Percentiles rank a stretch among this genome's conserved stretches.
These are phyloP conservation scores for Dillenia turbinata DNA, from an alignment of 164 flowering plant species.

Conservation along the genomic window DNA sequence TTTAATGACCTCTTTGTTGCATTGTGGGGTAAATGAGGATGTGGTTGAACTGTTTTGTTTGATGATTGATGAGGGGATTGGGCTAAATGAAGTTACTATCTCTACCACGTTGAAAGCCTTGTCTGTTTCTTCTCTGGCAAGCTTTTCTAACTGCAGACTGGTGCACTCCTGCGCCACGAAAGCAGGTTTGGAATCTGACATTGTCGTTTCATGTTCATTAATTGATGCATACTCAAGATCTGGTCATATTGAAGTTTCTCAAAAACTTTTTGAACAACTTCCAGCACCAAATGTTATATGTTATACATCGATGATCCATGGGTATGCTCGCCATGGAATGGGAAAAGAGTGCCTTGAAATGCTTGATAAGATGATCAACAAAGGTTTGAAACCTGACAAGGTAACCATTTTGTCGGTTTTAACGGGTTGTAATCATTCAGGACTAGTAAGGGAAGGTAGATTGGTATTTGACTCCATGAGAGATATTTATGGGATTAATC, in stretches of 20 bases:
- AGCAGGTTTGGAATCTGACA: constrained; percentile 45
- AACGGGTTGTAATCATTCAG: constrained; percentile 67
- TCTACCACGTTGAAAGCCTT: constrained; percentile 61
- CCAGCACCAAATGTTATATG: constrained; percentile 45
- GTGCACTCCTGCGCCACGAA: constrained; percentile 52
- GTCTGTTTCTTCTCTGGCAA: constrained; percentile 25
- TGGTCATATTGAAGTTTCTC: constrained; percentile 42
- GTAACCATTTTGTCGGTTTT: constrained; percentile 59
- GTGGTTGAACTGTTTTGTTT: constrained; percentile 56
- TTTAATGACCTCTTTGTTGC: constrained; percentile 54
- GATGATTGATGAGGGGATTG: constrained; percentile 58
- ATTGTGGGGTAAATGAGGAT: constrained; percentile 40
- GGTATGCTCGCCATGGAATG: constrained; percentile 62
- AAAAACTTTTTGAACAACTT: constrained; percentile 35
- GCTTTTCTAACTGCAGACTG: constrained; percentile 28
- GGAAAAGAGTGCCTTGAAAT: constrained; percentile 48
- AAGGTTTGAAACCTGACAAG: constrained; percentile 56
- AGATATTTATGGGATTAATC: constrained; percentile 28
- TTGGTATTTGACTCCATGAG: constrained; percentile 48
- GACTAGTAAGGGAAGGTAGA: constrained; percentile 61
- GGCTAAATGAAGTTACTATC: constrained; percentile 53
- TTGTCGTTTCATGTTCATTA: constrained; percentile 53
- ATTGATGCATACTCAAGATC: constrained; percentile 66
- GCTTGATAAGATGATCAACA: constrained; percentile 36
- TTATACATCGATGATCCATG: constrained; percentile 66